Evolutionary conservation across 805 yeast species (phyloP), one percentile per base, ranked within the genome.

Genomic region (Teunomyces gatunensis): DNA sequence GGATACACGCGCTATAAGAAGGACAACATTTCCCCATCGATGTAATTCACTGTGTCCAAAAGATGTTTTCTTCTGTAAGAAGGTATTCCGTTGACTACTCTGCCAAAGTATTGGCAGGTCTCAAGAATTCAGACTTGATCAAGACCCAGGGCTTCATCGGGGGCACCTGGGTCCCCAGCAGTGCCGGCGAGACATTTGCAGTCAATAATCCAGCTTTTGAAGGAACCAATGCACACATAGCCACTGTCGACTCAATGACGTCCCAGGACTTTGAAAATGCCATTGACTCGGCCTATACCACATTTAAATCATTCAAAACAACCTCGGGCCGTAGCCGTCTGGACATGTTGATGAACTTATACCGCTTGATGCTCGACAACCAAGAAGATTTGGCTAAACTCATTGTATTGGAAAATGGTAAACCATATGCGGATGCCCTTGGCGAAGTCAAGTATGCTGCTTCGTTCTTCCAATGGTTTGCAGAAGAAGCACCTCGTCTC

Each of bases 381-480:
- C 69, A 71, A 23, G 81, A 79, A 5, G 94, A 86, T 59, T 74
- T 87, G 51, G 91, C 89, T 29, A 74, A 64, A 47, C 61, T 87
- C 42, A 71, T 83, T 45, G 80, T 87, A 12, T 64, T 80, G 51
- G 95, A 87, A 60, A 87, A 87, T 60, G 95, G 95, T 30, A 87
- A 87, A 64, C 79, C 91, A 1, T 65, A 75, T 11, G 75, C 80
- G 0, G 94, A 87, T 60, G 84, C 92, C n/a, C 60, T 68, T 43
- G 91, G 90, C 4, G 94, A 87, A 61, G 75, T 86, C 25, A 63
- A 58, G 43, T 82, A 83, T 55, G 84, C 86, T 7, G 85, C 89
- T 1, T 79, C 87, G 5, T 90, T 86, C 65, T 86, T 88, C 63
- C 90, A 89, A 60, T 91, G 97, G 97, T 91, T 83, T 61, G 75